These are phyloP conservation scores for Epichloe festucae DNA, from an alignment of 2,329 filamentous ascomycete species.

Conservation along the genomic window DNA sequence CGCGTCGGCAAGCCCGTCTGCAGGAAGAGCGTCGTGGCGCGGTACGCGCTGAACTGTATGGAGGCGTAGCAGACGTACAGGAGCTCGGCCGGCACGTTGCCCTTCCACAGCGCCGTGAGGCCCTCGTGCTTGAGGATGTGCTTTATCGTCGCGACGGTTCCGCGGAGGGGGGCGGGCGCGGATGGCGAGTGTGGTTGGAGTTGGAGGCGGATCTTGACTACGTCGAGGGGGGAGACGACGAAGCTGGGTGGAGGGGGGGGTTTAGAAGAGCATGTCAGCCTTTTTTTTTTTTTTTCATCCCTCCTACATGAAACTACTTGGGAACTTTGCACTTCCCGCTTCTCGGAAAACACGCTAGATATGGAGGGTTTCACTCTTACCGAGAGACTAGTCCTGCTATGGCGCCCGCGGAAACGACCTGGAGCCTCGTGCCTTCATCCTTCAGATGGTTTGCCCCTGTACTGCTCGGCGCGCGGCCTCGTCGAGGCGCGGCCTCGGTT, in stretches of 20 bases:
- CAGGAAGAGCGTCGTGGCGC: slow-evolving; percentile 56
- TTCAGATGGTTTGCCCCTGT: slow-evolving; percentile 33
- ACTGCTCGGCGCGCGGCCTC: slow-evolving; percentile 20
- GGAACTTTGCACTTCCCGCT: too few species aligned
- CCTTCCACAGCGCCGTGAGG: slow-evolving; percentile 84
- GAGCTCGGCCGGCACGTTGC: slow-evolving; percentile 88
- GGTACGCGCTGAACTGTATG: slow-evolving; percentile 82
- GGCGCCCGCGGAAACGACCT: slow-evolving; percentile 43
- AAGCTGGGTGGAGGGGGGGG: slow-evolving; percentile 49
- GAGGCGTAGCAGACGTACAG: slow-evolving; percentile 88
- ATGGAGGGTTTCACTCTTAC: slow-evolving; percentile 29
- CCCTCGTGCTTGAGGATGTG: slow-evolving; percentile 74
- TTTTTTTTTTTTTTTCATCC: not conserved
- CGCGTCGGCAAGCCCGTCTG: slow-evolving; percentile 30
- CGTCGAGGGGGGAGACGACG: slow-evolving; percentile 87
- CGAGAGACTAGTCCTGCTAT: slow-evolving; percentile 77
- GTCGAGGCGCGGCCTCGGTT: not conserved
- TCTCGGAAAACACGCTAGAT: not conserved
- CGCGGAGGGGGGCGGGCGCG: slow-evolving; percentile 52
- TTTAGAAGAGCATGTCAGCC: too few species aligned
- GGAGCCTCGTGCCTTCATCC: slow-evolving; percentile 46
- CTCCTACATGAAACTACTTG: not conserved
- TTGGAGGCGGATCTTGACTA: slow-evolving; percentile 95
- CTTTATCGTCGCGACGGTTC: slow-evolving; percentile 61
- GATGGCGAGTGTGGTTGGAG: slow-evolving; percentile 78